phyloP scores from a whole-genome alignment of 2,329 filamentous ascomycete species.

The Drechmeria coniospora region DNA sequence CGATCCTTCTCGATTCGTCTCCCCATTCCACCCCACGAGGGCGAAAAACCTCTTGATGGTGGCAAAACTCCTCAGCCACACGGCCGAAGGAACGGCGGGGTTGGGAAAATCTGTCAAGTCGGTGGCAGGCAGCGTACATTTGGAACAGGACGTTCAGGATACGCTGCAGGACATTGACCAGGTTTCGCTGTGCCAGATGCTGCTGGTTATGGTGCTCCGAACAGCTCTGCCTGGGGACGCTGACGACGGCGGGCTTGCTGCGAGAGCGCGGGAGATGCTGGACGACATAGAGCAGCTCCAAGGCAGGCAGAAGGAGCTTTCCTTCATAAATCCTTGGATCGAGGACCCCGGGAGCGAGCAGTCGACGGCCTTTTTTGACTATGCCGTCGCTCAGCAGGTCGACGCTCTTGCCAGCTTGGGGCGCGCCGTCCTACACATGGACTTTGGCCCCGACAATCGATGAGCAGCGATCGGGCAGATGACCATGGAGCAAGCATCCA shows the following conservation, averaged over 20 bases:
- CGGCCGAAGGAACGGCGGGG: conserved; percentile 23
- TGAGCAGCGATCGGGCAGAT: not conserved
- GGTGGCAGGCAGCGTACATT: conserved; percentile 7
- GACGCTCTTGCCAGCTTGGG: conserved; percentile 30
- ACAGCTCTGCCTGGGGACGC: conserved; percentile 26
- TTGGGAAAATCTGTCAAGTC: conserved; percentile 11
- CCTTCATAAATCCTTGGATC: conserved; percentile 28
- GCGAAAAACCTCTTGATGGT: conserved; percentile 36
- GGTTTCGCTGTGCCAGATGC: conserved; percentile 35
- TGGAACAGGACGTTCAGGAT: conserved; percentile 12
- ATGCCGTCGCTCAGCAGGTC: conserved; percentile 31
- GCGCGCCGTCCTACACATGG: conserved; percentile 23
- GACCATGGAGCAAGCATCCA: not conserved
- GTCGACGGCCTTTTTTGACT: conserved; percentile 31
- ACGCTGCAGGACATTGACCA: conserved; percentile 31
- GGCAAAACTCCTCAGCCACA: conserved; percentile 35
- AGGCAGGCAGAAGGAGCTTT: conserved; percentile 28
- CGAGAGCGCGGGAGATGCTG: conserved; percentile 29
- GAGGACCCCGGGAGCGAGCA: conserved; percentile 22
- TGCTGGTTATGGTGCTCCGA: conserved; percentile 31
- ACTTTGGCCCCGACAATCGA: conserved; percentile 16
- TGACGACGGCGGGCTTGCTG: conserved; percentile 29
- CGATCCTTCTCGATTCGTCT: conserved; percentile 33
- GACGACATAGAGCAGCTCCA: conserved; percentile 30
- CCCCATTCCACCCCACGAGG: conserved; percentile 33